Conservation (phyloP, 2,329 filamentous ascomycete species). For the Penicillium vulpinum region DNA sequence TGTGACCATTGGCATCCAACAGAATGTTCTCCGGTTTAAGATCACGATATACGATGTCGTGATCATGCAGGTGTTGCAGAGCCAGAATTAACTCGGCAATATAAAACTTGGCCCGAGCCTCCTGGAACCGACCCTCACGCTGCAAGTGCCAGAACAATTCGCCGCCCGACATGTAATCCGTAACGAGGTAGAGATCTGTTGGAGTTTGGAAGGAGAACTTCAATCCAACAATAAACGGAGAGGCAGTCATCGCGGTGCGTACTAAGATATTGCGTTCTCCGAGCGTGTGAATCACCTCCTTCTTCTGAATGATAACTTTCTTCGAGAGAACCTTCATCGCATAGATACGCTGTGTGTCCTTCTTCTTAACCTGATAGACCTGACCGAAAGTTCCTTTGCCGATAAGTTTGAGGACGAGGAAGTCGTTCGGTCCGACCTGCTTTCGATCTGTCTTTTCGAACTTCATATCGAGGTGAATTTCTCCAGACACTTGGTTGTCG, state of each 20-base stretch:
- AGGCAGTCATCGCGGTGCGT: conserved; percentile 91
- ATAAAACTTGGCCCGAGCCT: conserved; percentile 95
- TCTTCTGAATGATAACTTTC: conserved; percentile 99
- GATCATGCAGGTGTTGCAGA: conserved; percentile 90
- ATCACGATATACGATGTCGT: conserved; percentile 97
- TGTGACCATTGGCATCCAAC: conserved; percentile 94
- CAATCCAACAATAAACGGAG: conserved; percentile 93
- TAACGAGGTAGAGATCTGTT: conserved; percentile 95
- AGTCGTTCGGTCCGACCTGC: conserved; percentile 91
- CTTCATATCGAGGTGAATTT: conserved; percentile 81
- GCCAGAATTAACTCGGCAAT: conserved; percentile 96
- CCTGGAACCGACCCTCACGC: conserved; percentile 92
- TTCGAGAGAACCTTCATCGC: conserved; percentile 99
- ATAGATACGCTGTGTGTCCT: conserved; percentile 92
- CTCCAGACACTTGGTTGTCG: conserved; percentile 73
- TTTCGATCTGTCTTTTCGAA: conserved; percentile 88
- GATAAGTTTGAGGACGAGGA: conserved; percentile 92
- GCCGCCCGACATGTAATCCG: conserved; percentile 98
- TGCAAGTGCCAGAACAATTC: conserved; percentile 99
- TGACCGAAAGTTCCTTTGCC: conserved; percentile 98
- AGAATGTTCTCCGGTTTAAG: conserved; percentile 97
- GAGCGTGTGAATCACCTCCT: conserved; percentile 95
- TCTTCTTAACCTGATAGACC: conserved; percentile 97
- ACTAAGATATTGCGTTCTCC: conserved; percentile 97
- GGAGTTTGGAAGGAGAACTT: conserved; percentile 99